Conservation (phyloP, 1,139 yeast genomes). For the Saccharomycopsis hybrid region DNA sequence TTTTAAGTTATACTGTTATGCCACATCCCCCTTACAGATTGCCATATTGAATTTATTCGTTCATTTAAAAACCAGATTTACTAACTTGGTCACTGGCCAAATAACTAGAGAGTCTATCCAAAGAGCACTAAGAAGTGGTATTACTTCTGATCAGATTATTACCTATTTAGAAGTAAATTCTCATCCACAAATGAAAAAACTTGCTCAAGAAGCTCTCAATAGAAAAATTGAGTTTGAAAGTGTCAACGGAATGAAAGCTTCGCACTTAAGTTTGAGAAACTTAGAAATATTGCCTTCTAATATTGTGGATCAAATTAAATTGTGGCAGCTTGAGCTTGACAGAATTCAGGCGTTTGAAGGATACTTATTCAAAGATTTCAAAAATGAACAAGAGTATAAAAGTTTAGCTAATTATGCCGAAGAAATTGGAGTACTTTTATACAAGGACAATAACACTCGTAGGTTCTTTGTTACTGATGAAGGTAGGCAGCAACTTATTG, state of each 20-base stretch:
- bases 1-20: conserved; percentile 87
- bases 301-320: conserved; percentile 86
- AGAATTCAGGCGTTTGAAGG: conserved; percentile 88
- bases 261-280: conserved; percentile 41
- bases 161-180: conserved; percentile 88
- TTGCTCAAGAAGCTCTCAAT: conserved; percentile 62
- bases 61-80: conserved; percentile 73
- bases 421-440: conserved; percentile 82
- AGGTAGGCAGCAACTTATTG: conserved; percentile 84
- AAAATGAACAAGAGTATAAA: conserved; percentile 70
- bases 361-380: conserved; percentile 78
- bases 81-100: conserved; percentile 91
- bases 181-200: conserved; percentile 79
- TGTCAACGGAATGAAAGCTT: conserved; percentile 27
- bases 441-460: conserved; percentile 68
- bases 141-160: conserved; percentile 91
- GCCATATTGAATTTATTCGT: conserved; percentile 87
- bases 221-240: conserved; percentile 55
- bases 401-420: conserved; percentile 70
- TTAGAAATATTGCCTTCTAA: conserved; percentile 84
- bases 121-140: conserved; percentile 78
- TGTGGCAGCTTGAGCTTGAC: conserved; percentile 96
- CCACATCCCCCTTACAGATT: conserved; percentile 91
- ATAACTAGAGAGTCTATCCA: conserved; percentile 89
- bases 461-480: conserved; percentile 75